Evolutionary conservation across 768 basidiomycete genomes (phyloP), one percentile per base, ranked within the genome.

Genomic region (Boletales sp.): DNA sequence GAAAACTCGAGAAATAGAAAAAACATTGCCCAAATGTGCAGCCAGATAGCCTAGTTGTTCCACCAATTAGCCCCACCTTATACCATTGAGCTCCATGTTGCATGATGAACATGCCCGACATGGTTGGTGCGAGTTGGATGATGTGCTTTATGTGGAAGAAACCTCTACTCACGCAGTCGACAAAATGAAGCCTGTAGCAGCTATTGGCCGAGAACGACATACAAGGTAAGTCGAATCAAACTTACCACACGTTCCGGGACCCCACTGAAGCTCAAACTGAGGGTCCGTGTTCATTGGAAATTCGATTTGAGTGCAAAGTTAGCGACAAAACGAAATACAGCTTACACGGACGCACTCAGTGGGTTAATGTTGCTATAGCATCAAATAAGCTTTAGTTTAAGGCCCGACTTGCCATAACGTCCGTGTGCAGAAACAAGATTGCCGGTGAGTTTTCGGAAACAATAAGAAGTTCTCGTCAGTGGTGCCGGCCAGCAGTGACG

Each of bases 21-120:
- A 46, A 28, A n/a, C 39, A 42, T 32, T 53, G 56, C 2, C 56
- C 56, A 0, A 57, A 6, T 13, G 46, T 49, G 18, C 56, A 57
- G 5, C 56, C 56, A 9, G 43, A 53, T 15, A 57, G 32, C 46
- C 56, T 57, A 39, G 12, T 6, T 9, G 21, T 13, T 13, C 5
- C 11, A 34, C 34, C 12, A 39, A 21, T 39, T 19, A 10, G 38
- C 38, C 34, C 11, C 13, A 15, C 34, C 34, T 5, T 34, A 14
- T 34, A 12, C 34, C 12, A 15, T 12, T 34, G 7, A 34, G 5
- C 34, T 34, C 33, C 33, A 34, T 34, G 34, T 15, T 34, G 11
- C 34, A 34, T 34, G 15, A 12, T 15, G 15, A 13, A 12, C 34
- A 34, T 34, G 34, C 34, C 15, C 15, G 13, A 34, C 15, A 34